Evolutionary conservation across 148 eudicot species (phyloP), one percentile per base, ranked within the genome.

Genomic region (Cornus kousa): DNA sequence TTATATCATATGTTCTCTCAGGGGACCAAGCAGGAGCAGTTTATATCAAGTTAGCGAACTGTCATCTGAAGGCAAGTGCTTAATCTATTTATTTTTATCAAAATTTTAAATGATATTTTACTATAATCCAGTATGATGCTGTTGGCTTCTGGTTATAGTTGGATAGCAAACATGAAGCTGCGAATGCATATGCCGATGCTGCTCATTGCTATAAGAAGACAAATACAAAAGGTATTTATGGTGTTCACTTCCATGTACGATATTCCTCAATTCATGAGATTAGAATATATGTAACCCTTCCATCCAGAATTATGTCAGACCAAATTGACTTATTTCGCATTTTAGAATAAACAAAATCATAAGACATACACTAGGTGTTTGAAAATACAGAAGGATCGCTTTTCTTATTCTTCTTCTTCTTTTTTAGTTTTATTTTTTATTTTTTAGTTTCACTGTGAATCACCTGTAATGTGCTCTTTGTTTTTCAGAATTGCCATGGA

Each of bases 151-250:
- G 3, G 75, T 60, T 73, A 23, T 78, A 87, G 90, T 65, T 59
- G 80, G 90, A 78, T 68, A 83, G 88, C 83, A 87, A 79, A 75
- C 90, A 87, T 73, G 90, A 87, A 79, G 90, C 90, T 83, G 90
- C 88, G 35, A 66, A 53, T 57, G 84, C 88, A 33, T 87, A 81
- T 77, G 90, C 80, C 22, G 85, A 85, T 81, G 87, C 86, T 73
- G 88, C 85, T 73, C 80, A 83, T 81, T 85, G 86, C 80, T 87
- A 85, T 70, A 87, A 87, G 85, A 87, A 87, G 82, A 80, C 85
- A 23, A 80, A 82, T 77, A 79, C 73, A 22, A 87, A 79, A 85
- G 85, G 90, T 87, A 37, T 69, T 55, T 69, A 20, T 35, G 53
- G 17, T 59, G n/a, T 70, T 59, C 35, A 48, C 57, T 62, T n/a